Base-by-base conservation (phyloP, 208 protist species). In the Trypanosomatidae sp. region DNA sequence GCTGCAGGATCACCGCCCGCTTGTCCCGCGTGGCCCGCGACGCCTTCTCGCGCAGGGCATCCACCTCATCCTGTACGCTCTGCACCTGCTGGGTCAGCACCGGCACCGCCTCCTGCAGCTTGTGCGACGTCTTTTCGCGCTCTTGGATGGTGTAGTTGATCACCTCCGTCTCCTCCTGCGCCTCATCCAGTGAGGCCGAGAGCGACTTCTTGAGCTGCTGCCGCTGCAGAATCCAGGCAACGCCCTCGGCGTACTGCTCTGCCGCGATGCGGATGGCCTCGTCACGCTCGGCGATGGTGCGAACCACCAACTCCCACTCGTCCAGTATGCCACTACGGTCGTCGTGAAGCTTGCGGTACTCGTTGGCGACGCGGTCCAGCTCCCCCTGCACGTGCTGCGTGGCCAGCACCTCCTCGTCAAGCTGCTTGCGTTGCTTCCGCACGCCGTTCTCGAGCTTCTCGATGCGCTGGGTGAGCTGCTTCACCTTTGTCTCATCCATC, bases 221-320 rank as follows among this genome's bases (percentile, higher is more conserved):
- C n/a, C 91, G 89, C 80, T 88, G 85, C 75, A 76, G 73, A 44
- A 92, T 50, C 91, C 91, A 95, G 67, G 78, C 75, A 17, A 85
- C 81, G 28, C 91, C 91, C 47, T 92, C 87, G 13, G 84, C 74
- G 75, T 93, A 98, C 73, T 89, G 76, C 76, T 95, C 86, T 25
- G 85, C 87, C 1, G 88, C 88, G 5, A 79, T 72, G 60, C 87
- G 77, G 56, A 98, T 98, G 9, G 87, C 83, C 43, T 90, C 83
- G 82, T 98, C 97, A 17, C 94, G 87, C 59, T 90, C 80, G 41
- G 94, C 77, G 76, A 98, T 98, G 12, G 83, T 83, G 56, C 85
- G 69, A 43, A 98, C 86, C 43, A 96, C 89, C 44, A 80, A 66
- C 82, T 98, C 95, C 92, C 94, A 98, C 80, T 98, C 92, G n/a